phyloP scores from a whole-genome alignment of 805 yeast species.

The Sugiyamaella chiloensis region DNA sequence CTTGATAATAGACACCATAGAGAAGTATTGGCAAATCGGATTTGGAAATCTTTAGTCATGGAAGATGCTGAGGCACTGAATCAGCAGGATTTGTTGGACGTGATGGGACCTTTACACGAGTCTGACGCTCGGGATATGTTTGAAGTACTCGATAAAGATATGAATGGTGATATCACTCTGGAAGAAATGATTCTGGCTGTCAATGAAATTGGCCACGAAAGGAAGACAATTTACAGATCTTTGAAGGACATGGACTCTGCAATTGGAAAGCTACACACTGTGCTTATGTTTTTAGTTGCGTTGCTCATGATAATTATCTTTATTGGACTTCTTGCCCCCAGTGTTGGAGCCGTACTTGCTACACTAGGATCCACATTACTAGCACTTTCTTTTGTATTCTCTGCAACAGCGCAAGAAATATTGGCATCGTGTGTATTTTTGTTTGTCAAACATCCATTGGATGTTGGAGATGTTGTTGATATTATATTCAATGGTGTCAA shows the following conservation, averaged over 20 bases:
- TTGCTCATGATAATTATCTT: constrained; percentile 37
- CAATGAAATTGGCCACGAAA: constrained; percentile 34
- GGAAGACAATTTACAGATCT: constrained; percentile 35
- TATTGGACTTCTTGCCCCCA: constrained; percentile 41
- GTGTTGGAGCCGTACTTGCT: constrained; percentile 38
- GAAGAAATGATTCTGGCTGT: constrained; percentile 37
- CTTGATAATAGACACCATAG: constrained; percentile 29
- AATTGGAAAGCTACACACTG: constrained; percentile 37
- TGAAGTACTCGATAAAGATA: constrained; percentile 35
- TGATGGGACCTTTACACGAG: constrained; percentile 30
- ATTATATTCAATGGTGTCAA: constrained; percentile 27
- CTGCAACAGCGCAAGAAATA: constrained; percentile 38
- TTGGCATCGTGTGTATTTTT: constrained; percentile 38
- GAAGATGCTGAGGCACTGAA: constrained; percentile 35
- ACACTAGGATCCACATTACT: constrained; percentile 40
- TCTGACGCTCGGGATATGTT: constrained; percentile 34
- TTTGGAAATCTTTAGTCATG: constrained; percentile 41
- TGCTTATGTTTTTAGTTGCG: constrained; percentile 33
- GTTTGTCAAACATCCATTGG: constrained; percentile 42
- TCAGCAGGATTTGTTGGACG: constrained; percentile 34
- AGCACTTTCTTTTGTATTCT: constrained; percentile 39
- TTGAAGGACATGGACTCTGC: constrained; percentile 40
- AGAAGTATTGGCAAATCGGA: constrained; percentile 35
- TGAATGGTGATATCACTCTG: constrained; percentile 35
- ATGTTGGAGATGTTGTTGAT: constrained; percentile 39